Base-by-base conservation (phyloP, 2,329 filamentous ascomycete genomes). In the Zalaria sp. region DNA sequence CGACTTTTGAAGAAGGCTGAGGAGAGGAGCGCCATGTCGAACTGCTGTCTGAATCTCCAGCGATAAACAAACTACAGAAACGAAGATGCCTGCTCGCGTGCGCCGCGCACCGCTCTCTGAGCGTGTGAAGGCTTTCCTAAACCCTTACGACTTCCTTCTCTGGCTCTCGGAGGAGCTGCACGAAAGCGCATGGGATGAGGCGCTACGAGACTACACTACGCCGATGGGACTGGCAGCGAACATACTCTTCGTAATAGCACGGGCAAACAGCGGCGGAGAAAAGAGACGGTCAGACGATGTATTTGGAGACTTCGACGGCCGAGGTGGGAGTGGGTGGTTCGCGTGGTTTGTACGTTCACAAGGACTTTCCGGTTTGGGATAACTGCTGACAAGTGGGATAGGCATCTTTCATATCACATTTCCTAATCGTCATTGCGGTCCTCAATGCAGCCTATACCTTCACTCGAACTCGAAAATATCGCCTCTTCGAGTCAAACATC, bases 91-190 rank as follows among this genome's bases (percentile, higher is more conserved):
- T 53, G 79, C 81, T 54, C 74, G 94, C 47, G 79, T 98, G 52
- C 86, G 91, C 58, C 79, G 78, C 53, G 77, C 77, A 58, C 81
- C 91, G 58, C 73, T 94, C 51, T 58, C 66, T 27, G 82, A 96
- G 71, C 84, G 89, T 59, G 73, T 96, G 59, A 77, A 78, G 57
- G 72, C 83, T 43, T 78, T 78, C 60, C 67, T 95, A 45, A 89
- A 96, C 56, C 86, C 85, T 3, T 81, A 83, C 66, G 91, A 98
- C 63, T 83, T 89, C 55, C 66, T 91, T 41, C 76, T 98, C 11
- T 94, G 86, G 83, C 63, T 93, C 2, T 93, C 85, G 0, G 89
- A 96, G 59, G 85, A 94, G 63, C 73, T 98, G 46, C 88, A 95
- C 58, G 86, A 86, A 27, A 80, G 82, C 56, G 84, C 94, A 53